Evolutionary conservation across 2,329 filamentous ascomycete species (phyloP).

Genomic region (Diaporthe sp.): DNA sequence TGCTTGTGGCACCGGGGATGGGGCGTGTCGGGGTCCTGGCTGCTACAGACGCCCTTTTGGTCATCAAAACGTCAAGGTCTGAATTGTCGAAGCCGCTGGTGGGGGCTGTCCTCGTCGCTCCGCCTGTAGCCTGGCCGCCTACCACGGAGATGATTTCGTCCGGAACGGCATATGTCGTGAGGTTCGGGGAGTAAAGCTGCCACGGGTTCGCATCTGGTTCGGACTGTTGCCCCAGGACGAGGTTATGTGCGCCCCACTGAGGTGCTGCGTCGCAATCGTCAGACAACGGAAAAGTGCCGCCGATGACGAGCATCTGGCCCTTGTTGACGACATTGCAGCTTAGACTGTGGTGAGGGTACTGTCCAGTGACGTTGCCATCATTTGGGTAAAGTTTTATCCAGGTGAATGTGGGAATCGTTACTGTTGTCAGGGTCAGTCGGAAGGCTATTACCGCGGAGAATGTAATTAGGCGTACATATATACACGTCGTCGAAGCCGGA

Average conservation of each 20-base stretch:
- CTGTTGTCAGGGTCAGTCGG: constrained; percentile 8
- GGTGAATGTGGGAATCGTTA: constrained; percentile 72
- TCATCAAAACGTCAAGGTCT: constrained; percentile 67
- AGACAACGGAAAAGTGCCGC: constrained; percentile 66
- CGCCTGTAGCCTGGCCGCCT: constrained; percentile 63
- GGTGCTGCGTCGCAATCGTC: constrained; percentile 64
- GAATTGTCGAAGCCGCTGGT: constrained; percentile 60
- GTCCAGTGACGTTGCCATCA: constrained; percentile 53
- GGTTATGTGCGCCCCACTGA: constrained; percentile 68
- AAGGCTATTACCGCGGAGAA: rapidly evolving
- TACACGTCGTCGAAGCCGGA: constrained; percentile 73
- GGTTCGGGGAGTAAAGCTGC: constrained; percentile 62
- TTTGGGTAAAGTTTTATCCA: constrained; percentile 70
- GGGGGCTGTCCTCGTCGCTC: constrained; percentile 66
- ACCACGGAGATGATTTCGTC: constrained; percentile 61
- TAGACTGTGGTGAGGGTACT: constrained; percentile 65
- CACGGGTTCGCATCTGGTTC: constrained; percentile 57
- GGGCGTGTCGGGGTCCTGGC: constrained; percentile 64
- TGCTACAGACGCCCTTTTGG: constrained; percentile 59
- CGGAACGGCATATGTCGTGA: constrained; percentile 68
- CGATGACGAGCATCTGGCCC: constrained; percentile 73
- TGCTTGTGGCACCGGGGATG: constrained; percentile 44
- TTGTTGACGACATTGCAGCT: constrained; percentile 69
- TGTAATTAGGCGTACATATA: constrained; percentile 50
- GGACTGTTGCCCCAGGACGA: constrained; percentile 66